A percentile compares a stretch with the other conserved stretches of the same genome.
phyloP scores from a whole-genome alignment of 441 rosid species.

The Isatis lusitanica region DNA sequence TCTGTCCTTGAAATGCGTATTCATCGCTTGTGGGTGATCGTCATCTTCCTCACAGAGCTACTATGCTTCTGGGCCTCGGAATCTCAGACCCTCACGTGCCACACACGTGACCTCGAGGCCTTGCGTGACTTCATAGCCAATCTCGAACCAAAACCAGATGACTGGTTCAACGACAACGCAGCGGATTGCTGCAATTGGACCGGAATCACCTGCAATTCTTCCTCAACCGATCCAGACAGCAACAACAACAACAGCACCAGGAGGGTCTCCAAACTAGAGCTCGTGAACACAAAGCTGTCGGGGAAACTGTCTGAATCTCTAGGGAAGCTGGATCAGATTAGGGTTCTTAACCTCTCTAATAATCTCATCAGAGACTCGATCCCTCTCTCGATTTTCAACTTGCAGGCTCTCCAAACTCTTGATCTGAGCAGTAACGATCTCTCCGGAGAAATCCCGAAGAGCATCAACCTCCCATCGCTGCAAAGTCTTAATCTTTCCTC shows the following conservation, averaged over 20 bases:
- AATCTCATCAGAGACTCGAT: constrained; percentile 48
- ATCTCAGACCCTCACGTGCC: constrained; percentile 50
- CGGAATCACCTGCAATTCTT: constrained; percentile 52
- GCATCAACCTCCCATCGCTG: constrained; percentile 48
- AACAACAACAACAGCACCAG: constrained; percentile 13
- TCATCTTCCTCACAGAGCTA: constrained; percentile 37
- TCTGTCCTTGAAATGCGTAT: constrained; percentile 42
- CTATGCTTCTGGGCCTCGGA: constrained; percentile 37
- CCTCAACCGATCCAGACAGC: constrained; percentile 2
- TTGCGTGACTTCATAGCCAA: constrained; percentile 46
- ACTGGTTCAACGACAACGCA: constrained; percentile 36
- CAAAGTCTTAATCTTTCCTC: constrained; percentile 47
- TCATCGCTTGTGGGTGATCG: constrained; percentile 38
- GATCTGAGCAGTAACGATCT: constrained; percentile 64
- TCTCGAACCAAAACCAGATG: constrained; percentile 43
- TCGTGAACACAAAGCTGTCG: constrained; percentile 36
- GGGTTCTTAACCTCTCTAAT: constrained; percentile 44
- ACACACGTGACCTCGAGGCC: constrained; percentile 49
- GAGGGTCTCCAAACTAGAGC: constrained; percentile 56
- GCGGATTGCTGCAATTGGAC: constrained; percentile 66
- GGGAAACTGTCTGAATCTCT: constrained; percentile 44
- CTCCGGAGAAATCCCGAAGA: constrained; percentile 44
- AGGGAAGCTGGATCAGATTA: constrained; percentile 36
- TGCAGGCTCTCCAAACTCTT: constrained; percentile 44
- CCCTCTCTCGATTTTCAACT: constrained; percentile 50